phyloP scores from a whole-genome alignment of 2,329 filamentous ascomycete genomes.

The Pseudogymnoascus sp. region DNA sequence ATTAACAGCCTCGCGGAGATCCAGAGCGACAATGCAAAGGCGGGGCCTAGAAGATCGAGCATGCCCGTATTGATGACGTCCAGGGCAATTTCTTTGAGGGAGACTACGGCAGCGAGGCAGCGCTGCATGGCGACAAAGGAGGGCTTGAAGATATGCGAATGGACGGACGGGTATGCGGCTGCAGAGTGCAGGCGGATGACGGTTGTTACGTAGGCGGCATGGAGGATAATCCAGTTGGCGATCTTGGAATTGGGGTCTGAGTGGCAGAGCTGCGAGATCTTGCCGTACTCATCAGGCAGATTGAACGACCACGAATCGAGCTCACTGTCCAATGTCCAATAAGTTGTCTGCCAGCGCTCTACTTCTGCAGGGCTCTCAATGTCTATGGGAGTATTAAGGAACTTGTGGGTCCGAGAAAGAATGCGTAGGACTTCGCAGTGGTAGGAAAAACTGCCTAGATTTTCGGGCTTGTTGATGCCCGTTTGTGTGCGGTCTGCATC shows the following conservation, averaged over 20 bases:
- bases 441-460: slow-evolving; percentile 80
- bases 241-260: slow-evolving; percentile 60
- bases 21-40: slow-evolving; percentile 89
- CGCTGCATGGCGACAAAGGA: slow-evolving; percentile 79
- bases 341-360: slow-evolving; percentile 81
- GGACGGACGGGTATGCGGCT: slow-evolving; percentile 82
- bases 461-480: slow-evolving; percentile 60
- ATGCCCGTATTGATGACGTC: slow-evolving; percentile 71
- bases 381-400: slow-evolving; percentile 81
- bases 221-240: slow-evolving; percentile 83
- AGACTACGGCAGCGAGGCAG: slow-evolving; percentile 76
- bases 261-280: slow-evolving; percentile 72
- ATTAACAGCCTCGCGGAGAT: slow-evolving; percentile 80
- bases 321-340: slow-evolving; percentile 74
- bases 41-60: slow-evolving; percentile 74
- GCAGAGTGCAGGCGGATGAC: slow-evolving; percentile 88
- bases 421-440: slow-evolving; percentile 90
- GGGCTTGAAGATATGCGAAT: slow-evolving; percentile 81
- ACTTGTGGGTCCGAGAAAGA: slow-evolving; percentile 78
- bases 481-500: slow-evolving; percentile 50
- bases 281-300: slow-evolving; percentile 75
- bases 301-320: slow-evolving; percentile 78
- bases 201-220: slow-evolving; percentile 82
- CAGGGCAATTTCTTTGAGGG: slow-evolving; percentile 69
- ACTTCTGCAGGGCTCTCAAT: slow-evolving; percentile 79